phyloP scores from a whole-genome alignment of 2,329 filamentous ascomycete species.

The Blastomyces parvus region DNA sequence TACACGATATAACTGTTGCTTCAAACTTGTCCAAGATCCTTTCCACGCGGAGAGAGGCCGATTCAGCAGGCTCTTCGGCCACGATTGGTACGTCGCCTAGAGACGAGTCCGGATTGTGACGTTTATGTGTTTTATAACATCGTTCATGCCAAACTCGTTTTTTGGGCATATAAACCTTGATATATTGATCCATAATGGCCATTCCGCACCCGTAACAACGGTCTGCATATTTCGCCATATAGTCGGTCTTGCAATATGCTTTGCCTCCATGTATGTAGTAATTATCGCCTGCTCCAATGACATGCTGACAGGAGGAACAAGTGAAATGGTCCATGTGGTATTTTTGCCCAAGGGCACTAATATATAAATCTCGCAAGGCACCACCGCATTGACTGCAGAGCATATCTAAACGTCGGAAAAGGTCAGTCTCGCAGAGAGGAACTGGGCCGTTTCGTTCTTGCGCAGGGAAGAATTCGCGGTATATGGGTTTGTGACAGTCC shows the following conservation, averaged over 20 bases:
- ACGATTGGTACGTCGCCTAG: neutral
- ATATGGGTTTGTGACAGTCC: neutral
- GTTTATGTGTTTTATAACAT: constrained; percentile 2
- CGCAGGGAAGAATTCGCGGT: constrained; percentile 2
- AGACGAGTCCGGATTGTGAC: neutral
- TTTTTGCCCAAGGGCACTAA: neutral
- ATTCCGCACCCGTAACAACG: neutral
- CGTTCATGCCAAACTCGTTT: constrained; percentile 1
- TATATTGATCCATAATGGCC: constrained; percentile 4
- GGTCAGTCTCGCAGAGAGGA: neutral
- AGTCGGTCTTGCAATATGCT: constrained; percentile 3
- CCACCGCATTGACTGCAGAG: constrained; percentile 3
- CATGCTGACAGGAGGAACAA: neutral
- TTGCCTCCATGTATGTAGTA: constrained; percentile 1
- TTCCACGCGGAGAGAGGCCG: neutral
- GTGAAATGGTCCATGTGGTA: constrained; percentile 7
- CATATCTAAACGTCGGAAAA: constrained; percentile 4
- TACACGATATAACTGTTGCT: neutral
- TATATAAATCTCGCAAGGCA: constrained; percentile 4
- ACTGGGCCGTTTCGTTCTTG: neutral
- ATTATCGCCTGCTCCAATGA: constrained; percentile 1
- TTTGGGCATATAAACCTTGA: neutral
- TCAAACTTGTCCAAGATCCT: neutral
- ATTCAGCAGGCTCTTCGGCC: neutral
- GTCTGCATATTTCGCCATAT: constrained; percentile 1